These are phyloP conservation scores for Niveomyces coronatus DNA, from an alignment of 2,329 filamentous ascomycete species.

Conservation along the genomic window DNA sequence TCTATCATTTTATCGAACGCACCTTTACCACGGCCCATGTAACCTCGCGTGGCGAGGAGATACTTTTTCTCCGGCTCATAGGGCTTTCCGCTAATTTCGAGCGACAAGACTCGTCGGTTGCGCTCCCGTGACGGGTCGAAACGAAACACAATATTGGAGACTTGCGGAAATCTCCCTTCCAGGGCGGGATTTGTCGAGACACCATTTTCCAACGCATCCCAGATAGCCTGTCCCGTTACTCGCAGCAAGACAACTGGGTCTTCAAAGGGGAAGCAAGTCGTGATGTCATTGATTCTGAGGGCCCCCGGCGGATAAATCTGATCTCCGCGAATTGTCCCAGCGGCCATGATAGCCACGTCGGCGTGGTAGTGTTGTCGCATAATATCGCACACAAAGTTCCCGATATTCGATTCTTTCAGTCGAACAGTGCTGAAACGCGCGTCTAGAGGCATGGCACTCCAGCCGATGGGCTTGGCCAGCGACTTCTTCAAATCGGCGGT, in stretches of 20 bases:
- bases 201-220: conserved; percentile 75
- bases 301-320: conserved; percentile 79
- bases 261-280: conserved; percentile 86
- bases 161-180: conserved; percentile 76
- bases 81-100: conserved; percentile 49
- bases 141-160: conserved; percentile 69
- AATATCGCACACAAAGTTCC: conserved; percentile 85
- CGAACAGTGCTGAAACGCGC: conserved; percentile 78
- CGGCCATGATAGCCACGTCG: conserved; percentile 76
- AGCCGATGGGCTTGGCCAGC: conserved; percentile 73
- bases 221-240: conserved; percentile 60
- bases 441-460: conserved; percentile 70
- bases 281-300: conserved; percentile 68
- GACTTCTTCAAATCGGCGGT: conserved; percentile 66
- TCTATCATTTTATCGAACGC: conserved; percentile 14
- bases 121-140: conserved; percentile 55
- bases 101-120: conserved; percentile 52
- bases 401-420: conserved; percentile 68
- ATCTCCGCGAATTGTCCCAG: conserved; percentile 78
- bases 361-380: conserved; percentile 76
- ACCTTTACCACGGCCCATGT: conserved; percentile 77
- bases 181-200: conserved; percentile 72
- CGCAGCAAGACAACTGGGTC: conserved; percentile 75
- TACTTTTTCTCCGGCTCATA: conserved; percentile 57
- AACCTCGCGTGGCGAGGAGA: conserved; percentile 68